Evolutionary conservation across 176 grass and related monocot species (phyloP).

Genomic region (Rhynchospora breviuscula): DNA sequence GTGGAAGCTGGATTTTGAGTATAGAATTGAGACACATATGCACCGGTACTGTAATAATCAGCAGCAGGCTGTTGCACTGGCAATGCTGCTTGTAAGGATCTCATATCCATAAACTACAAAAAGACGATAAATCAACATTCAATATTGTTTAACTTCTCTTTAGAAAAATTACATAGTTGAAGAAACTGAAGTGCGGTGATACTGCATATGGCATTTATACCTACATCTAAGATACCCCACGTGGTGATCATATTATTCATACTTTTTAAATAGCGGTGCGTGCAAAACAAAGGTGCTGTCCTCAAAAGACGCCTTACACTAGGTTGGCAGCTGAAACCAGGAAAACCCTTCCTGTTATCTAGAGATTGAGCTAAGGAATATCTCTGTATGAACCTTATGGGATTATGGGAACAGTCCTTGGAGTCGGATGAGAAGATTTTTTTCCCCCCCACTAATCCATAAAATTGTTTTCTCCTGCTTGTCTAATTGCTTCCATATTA

Average conservation of each 20-base stretch:
- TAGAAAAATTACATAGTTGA: not conserved
- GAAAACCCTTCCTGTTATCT: not conserved
- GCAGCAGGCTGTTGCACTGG: conserved; percentile 35
- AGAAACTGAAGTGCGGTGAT: not conserved
- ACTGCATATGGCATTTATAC: not conserved
- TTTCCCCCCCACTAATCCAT: not conserved
- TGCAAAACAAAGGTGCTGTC: not conserved
- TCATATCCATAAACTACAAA: conserved; percentile 83
- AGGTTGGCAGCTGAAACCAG: not conserved
- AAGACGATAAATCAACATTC: not conserved
- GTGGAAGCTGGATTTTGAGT: conserved; percentile 41
- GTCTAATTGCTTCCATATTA: not conserved
- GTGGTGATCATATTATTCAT: not conserved
- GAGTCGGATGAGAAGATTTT: not conserved
- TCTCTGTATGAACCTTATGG: not conserved
- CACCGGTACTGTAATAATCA: conserved; percentile 30
- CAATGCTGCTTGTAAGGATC: conserved; percentile 53
- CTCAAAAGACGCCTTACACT: not conserved
- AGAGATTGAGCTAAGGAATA: not conserved
- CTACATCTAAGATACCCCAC: not conserved
- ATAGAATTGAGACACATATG: conserved; percentile 43
- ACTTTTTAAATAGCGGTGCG: not conserved
- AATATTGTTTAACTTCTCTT: not conserved
- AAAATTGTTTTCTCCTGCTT: not conserved
- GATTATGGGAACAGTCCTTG: not conserved